phyloP scores from a whole-genome alignment of 1,139 yeast genomes.

The Arxiozyma slooffiae region DNA sequence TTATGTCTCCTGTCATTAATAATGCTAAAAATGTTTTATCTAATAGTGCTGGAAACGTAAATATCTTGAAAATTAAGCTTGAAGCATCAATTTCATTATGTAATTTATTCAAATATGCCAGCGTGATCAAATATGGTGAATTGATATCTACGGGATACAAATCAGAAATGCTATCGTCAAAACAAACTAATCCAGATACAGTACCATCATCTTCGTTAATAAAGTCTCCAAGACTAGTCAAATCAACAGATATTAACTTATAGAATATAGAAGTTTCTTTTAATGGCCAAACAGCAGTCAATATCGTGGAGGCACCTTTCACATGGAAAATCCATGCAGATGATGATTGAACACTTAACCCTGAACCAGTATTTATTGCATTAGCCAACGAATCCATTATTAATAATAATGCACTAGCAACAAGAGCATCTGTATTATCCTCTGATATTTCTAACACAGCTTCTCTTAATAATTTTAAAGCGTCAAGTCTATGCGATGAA shows the following conservation, averaged over 20 bases:
- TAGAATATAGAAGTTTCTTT: slow-evolving; percentile 68
- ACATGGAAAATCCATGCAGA: slow-evolving; percentile 96
- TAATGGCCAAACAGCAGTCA: slow-evolving; percentile 90
- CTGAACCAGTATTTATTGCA: slow-evolving; percentile 58
- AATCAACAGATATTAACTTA: slow-evolving; percentile 68
- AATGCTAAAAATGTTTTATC: slow-evolving; percentile 69
- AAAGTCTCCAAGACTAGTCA: slow-evolving; percentile 70
- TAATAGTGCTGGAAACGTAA: slow-evolving; percentile 86
- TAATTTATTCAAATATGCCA: slow-evolving; percentile 77
- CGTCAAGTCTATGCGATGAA: slow-evolving; percentile 80
- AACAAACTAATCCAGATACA: slow-evolving; percentile 61
- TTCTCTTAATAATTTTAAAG: slow-evolving; percentile 65
- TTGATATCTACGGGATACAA: slow-evolving; percentile 74
- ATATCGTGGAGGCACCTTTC: slow-evolving; percentile 89
- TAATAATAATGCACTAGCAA: slow-evolving; percentile 78
- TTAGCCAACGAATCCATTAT: slow-evolving; percentile 92
- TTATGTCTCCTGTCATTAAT: slow-evolving; percentile 72
- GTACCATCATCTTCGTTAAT: slow-evolving; percentile 38
- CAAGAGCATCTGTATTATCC: slow-evolving; percentile 84
- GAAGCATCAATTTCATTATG: slow-evolving; percentile 74
- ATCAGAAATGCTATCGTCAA: slow-evolving; percentile 76
- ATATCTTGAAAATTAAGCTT: slow-evolving; percentile 76
- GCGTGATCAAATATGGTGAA: slow-evolving; percentile 77
- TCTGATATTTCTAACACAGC: slow-evolving; percentile 77
- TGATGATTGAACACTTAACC: slow-evolving; percentile 48